Evolutionary conservation across 75 land plant species (phyloP), one percentile per base, ranked within the genome.

Genomic region (Selaginella moellendorffii): DNA sequence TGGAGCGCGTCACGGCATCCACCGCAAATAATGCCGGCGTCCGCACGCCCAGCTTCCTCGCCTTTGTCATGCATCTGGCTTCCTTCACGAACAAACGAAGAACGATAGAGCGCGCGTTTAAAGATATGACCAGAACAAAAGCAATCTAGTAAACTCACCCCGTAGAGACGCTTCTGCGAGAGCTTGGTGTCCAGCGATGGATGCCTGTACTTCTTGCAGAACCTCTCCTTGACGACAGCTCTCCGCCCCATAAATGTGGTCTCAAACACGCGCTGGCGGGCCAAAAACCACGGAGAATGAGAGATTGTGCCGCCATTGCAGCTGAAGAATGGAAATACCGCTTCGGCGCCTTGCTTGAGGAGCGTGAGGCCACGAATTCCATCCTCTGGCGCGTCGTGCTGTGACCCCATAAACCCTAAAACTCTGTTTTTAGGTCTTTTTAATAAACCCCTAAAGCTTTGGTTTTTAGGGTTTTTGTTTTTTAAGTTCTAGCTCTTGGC

Each of bases 281-380:
- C 27, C 1, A 26, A 21, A 63, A 2, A 68, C 22, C 24, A 63
- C 23, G 14, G 0, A 46, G 2, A 19, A 31, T 29, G 5, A 14
- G 46, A 36, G 14, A 36, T 36, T 36, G 46, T 30, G 25, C 24
- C 31, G 1, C 29, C 26, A 52, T 67, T 29, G 1, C 25, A 72
- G 25, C 64, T 20, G 2, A 58, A 62, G 30, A 23, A 17, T 52
- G 8, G 46, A 59, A 53, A 78, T 61, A 93, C 98, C 79, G 96
- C 98, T 79, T 93, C 98, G 54, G 96, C 98, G 29, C 96, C 98
- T 69, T 89, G 98, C 71, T 93, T 85, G 30, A 89, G 1, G 24
- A 93, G 79, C 59, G 71, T 61, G 46, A 36, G 46, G 46, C 46
- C 46, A 14, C 46, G 10, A 36, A 5, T 36, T 5, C 46, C 14